Percentiles rank a stretch among this genome's conserved stretches.
These are phyloP conservation scores for Dactylonectria estremocensis DNA, from an alignment of 2,329 filamentous ascomycete species.

Conservation along the genomic window DNA sequence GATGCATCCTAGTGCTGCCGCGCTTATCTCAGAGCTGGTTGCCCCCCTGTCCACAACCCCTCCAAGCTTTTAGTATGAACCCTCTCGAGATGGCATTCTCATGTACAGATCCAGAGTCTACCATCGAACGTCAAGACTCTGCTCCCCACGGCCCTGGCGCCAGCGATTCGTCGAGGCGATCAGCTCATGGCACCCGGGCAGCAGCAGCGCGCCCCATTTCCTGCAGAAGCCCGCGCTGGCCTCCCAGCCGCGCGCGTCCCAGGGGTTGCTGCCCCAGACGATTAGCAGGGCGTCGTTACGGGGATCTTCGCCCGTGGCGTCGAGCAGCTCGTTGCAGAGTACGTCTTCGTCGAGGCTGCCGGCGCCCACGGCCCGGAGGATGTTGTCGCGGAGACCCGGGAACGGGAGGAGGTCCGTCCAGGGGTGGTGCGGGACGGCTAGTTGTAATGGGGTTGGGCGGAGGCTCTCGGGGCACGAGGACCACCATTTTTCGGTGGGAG, in stretches of 20 bases:
- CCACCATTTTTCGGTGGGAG: not conserved
- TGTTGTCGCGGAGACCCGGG: slow-evolving; percentile 42
- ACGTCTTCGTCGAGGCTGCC: slow-evolving; percentile 41
- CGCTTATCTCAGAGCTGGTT: slow-evolving; percentile 3
- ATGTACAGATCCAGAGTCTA: not conserved
- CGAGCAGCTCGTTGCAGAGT: slow-evolving; percentile 40
- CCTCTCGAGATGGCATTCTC: not conserved
- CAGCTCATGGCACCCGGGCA: slow-evolving; percentile 54
- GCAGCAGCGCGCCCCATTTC: slow-evolving; percentile 61
- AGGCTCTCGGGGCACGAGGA: slow-evolving; percentile 29
- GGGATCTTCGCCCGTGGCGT: slow-evolving; percentile 4
- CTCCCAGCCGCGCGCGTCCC: slow-evolving; percentile 63
- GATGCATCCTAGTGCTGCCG: slow-evolving; percentile 12
- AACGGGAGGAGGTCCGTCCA: slow-evolving; percentile 44
- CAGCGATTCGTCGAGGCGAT: slow-evolving; percentile 56
- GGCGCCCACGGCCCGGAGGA: slow-evolving; percentile 29
- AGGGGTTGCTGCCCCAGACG: slow-evolving; percentile 64
- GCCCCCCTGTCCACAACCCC: not conserved
- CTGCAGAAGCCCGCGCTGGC: slow-evolving; percentile 58
- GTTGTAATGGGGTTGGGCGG: slow-evolving; percentile 37
- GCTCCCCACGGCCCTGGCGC: slow-evolving; percentile 46
- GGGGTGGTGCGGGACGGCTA: slow-evolving; percentile 37
- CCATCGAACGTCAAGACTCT: slow-evolving; percentile 28
- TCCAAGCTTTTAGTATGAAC: not conserved
- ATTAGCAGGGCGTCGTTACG: slow-evolving; percentile 51